Evolutionary conservation across 2,329 filamentous ascomycete species (phyloP), one percentile per base, ranked within the genome.

Genomic region (Arthrocladium fulminans): DNA sequence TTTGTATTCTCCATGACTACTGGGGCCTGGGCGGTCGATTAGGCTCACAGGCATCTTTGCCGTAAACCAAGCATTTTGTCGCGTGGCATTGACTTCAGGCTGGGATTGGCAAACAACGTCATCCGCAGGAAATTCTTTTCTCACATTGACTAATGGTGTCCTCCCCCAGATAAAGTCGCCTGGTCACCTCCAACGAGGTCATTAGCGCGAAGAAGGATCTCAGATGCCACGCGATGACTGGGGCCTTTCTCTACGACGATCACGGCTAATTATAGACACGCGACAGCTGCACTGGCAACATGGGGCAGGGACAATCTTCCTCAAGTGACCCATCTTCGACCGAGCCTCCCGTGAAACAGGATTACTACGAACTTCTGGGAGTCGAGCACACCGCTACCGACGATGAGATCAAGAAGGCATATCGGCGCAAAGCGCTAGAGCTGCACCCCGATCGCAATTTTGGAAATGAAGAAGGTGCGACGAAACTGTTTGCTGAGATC

Each of bases 331-430:
- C 57, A 15, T 44, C 52, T 29, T 56, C 54, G 25, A 45, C 56
- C 4, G 50, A 56, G n/a, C 29, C 51, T 13, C 57, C 57, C 19
- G 53, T 54, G 34, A 65, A 65, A 46, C 57, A 59, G 2, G 69
- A 71, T 49, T 71, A 71, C 67, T 97, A 97, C 67, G 84, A 92
- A 59, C 74, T 96, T 29, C 76, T 97, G 3, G 81, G 76, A 4
- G 72, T 96, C 13, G 79, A 86, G 53, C 75, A 80, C 51, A 73
- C 77, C 52, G 88, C 88, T 27, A 81, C 81, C 4, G 84, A 89
- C 38, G 86, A 94, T 48, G 89, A 96, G 83, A 88, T 98, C 61
- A 95, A 95, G 62, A 94, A 88, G 61, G 88, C 89, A 12, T 98
- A 98, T 67, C 81, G 88, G 55, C 81, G 73, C 53, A 96, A 90